A percentile compares a stretch with the other conserved stretches of the same genome.
phyloP scores from a whole-genome alignment of 2,329 filamentous ascomycete species.

The Trichophyton rubrum region DNA sequence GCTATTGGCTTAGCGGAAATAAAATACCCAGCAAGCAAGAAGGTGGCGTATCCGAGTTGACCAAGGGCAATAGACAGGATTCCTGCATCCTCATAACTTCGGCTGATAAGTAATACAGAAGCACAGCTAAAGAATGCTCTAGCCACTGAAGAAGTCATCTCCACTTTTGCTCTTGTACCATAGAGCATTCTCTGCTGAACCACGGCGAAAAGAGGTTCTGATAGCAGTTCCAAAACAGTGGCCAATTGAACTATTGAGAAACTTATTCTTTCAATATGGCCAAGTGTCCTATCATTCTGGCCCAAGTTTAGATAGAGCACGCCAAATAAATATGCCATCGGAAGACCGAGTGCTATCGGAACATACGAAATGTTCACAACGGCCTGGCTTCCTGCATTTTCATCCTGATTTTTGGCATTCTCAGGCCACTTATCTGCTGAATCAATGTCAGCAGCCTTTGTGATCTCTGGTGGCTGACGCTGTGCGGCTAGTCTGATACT shows the following conservation, averaged over 20 bases:
- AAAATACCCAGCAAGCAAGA: slow-evolving; percentile 58
- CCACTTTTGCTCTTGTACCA: slow-evolving; percentile 65
- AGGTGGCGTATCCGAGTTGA: slow-evolving; percentile 61
- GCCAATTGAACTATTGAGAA: slow-evolving; percentile 45
- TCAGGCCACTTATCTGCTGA: background rate
- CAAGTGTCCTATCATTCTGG: slow-evolving; percentile 39
- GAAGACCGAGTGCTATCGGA: slow-evolving; percentile 54
- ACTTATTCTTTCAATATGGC: slow-evolving; percentile 51
- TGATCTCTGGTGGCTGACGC: slow-evolving; percentile 44
- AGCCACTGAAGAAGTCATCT: slow-evolving; percentile 66
- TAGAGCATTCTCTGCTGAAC: slow-evolving; percentile 73
- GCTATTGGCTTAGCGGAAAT: slow-evolving; percentile 49
- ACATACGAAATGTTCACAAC: slow-evolving; percentile 83
- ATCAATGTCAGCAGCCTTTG: slow-evolving; percentile 5
- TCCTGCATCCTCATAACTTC: slow-evolving; percentile 45
- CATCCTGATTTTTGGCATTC: slow-evolving; percentile 14
- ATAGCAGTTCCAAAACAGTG: slow-evolving; percentile 60
- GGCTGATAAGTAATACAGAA: slow-evolving; percentile 52
- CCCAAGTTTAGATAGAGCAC: slow-evolving; percentile 51
- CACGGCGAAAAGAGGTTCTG: slow-evolving; percentile 81
- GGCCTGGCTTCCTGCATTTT: slow-evolving; percentile 43
- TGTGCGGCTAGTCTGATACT: slow-evolving; percentile 85
- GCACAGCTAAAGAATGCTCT: slow-evolving; percentile 66
- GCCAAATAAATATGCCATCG: slow-evolving; percentile 53
- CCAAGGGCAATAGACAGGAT: slow-evolving; percentile 82